These are phyloP conservation scores for Pleurozium schreberi DNA, from an alignment of 225 moss, liverwort and hornwort genomes.

Conservation along the genomic window DNA sequence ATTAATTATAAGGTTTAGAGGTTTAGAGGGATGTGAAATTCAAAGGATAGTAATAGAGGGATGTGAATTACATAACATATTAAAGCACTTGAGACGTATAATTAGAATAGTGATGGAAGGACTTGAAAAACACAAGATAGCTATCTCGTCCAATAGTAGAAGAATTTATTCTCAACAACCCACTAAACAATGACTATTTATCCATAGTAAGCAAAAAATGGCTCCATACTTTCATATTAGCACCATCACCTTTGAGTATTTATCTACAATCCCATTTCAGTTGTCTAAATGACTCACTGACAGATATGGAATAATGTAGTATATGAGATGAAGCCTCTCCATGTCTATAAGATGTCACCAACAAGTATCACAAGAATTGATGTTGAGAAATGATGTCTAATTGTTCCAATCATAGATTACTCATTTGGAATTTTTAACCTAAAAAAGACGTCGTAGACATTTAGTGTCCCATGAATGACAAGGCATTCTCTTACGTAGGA, in stretches of 20 bases:
- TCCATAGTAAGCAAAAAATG: neutral
- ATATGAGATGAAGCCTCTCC: neutral
- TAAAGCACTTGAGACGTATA: too few species aligned
- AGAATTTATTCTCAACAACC: neutral
- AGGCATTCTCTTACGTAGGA: too few species aligned
- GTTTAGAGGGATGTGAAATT: too few species aligned
- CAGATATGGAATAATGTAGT: neutral
- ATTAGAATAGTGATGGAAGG: too few species aligned
- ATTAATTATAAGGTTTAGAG: too few species aligned
- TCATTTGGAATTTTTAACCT: neutral
- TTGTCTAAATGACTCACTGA: neutral
- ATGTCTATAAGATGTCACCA: neutral
- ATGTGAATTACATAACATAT: too few species aligned
- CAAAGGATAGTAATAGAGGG: too few species aligned
- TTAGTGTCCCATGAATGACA: too few species aligned
- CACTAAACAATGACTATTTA: neutral
- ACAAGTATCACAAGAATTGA: neutral
- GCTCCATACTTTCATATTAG: neutral
- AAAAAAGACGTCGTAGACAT: too few species aligned
- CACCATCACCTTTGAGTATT: neutral
- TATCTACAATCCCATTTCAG: neutral
- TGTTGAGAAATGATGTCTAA: neutral
- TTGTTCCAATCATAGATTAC: neutral
- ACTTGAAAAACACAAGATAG: too few species aligned
- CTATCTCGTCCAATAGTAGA: neutral